These are phyloP conservation scores for Vanderwaltozyma tropicalis DNA, from an alignment of 805 yeast genomes.

Conservation along the genomic window DNA sequence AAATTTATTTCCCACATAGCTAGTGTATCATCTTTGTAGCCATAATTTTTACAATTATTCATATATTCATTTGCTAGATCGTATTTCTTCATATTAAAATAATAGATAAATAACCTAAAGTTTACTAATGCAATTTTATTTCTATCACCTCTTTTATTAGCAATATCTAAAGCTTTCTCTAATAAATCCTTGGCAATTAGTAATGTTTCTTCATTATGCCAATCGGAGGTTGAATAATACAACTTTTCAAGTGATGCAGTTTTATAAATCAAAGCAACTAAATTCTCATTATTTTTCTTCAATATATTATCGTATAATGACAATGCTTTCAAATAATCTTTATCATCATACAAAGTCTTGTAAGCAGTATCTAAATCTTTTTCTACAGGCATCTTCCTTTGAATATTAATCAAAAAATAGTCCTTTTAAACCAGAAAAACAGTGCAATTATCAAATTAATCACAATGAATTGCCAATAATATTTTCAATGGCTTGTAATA, in stretches of 20 bases:
- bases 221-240: conserved; percentile 29
- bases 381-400: conserved; percentile 26
- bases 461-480: too few relatives aligned
- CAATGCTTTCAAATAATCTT: conserved; percentile 38
- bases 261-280: conserved; percentile 38
- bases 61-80: conserved; percentile 34
- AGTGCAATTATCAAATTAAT: too few relatives aligned
- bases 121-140: conserved; percentile 38
- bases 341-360: conserved; percentile 35
- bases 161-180: conserved; percentile 35
- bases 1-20: conserved; percentile 34
- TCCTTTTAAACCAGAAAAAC: too few relatives aligned
- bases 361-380: conserved; percentile 34
- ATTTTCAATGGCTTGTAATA: too few relatives aligned
- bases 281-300: conserved; percentile 34
- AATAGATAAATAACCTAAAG: conserved; percentile 40
- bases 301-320: conserved; percentile 32
- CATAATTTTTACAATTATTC: conserved; percentile 33
- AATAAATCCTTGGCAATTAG: conserved; percentile 29
- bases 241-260: conserved; percentile 41
- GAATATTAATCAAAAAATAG: too few relatives aligned
- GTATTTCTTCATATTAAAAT: conserved; percentile 36
- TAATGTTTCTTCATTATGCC: conserved; percentile 35
- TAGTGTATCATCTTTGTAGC: conserved; percentile 37
- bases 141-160: conserved; percentile 37